These are phyloP conservation scores for Bolboschoenoplectus hybrid DNA, from an alignment of 202 grass and related monocot species.

Conservation along the genomic window DNA sequence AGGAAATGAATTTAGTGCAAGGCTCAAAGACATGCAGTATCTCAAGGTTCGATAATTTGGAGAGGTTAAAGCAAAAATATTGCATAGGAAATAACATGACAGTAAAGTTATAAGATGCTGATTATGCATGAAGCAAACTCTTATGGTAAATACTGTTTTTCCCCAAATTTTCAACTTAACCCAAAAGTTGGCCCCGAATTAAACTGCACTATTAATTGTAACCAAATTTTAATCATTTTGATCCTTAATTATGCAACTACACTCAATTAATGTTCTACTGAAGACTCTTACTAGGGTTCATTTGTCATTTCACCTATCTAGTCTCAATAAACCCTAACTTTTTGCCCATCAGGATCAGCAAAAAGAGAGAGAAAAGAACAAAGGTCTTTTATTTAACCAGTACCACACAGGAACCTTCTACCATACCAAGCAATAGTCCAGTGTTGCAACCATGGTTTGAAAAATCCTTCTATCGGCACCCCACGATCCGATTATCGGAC, in stretches of 20 bases:
- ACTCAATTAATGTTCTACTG: background rate
- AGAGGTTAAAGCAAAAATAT: background rate
- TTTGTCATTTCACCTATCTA: background rate
- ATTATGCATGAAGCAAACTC: background rate
- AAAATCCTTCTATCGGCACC: too few relatives aligned
- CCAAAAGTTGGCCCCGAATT: background rate
- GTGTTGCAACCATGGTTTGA: too few relatives aligned
- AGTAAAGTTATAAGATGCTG: background rate
- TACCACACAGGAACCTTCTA: background rate
- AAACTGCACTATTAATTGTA: background rate
- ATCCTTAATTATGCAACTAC: background rate
- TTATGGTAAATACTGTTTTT: background rate
- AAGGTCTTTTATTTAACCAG: background rate
- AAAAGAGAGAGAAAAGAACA: background rate
- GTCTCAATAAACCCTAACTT: background rate
- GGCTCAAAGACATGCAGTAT: background rate
- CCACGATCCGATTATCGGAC: too few relatives aligned
- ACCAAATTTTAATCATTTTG: background rate
- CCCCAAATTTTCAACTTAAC: background rate
- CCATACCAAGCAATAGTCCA: too few relatives aligned
- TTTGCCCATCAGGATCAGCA: background rate
- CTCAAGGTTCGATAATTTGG: background rate
- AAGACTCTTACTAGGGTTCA: background rate
- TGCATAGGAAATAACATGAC: background rate
- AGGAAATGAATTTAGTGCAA: background rate